These are phyloP conservation scores for Cynara cardunculus DNA, from an alignment of 129 eudicot species.

Conservation along the genomic window DNA sequence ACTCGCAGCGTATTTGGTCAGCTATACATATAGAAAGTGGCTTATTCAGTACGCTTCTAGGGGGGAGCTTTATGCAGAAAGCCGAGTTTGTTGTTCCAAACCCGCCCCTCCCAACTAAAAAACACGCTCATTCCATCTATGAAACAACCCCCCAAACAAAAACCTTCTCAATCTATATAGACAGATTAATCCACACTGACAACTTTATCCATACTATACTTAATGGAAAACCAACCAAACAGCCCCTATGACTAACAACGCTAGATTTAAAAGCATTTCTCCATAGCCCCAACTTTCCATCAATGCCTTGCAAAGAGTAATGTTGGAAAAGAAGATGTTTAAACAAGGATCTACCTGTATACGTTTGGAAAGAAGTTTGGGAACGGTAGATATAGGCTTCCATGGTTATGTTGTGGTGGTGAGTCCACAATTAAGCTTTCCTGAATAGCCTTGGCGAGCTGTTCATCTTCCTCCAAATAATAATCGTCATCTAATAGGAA, in stretches of 20 bases:
- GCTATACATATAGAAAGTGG: too few species aligned
- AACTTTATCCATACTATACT: too few species aligned
- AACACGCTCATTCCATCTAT: too few species aligned
- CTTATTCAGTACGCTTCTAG: too few species aligned
- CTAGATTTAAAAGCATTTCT: background rate
- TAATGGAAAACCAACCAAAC: too few species aligned
- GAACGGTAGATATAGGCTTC: slow-evolving; percentile 53
- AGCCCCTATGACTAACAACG: background rate
- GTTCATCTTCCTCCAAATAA: slow-evolving; percentile 79
- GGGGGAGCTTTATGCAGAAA: too few species aligned
- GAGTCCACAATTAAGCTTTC: slow-evolving; percentile 72
- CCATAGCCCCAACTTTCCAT: background rate
- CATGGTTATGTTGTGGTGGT: slow-evolving; percentile 55
- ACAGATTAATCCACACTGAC: too few species aligned
- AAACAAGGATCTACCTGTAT: slow-evolving; percentile 42
- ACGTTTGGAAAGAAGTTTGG: slow-evolving; percentile 59
- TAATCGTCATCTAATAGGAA: slow-evolving; percentile 35
- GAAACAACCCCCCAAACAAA: too few species aligned
- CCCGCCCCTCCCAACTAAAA: too few species aligned
- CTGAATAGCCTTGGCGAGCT: slow-evolving; percentile 80
- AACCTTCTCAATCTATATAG: too few species aligned
- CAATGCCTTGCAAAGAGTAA: background rate
- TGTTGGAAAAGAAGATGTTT: background rate
- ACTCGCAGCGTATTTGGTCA: too few species aligned
- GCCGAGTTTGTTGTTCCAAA: too few species aligned